A percentile compares a stretch with the other conserved stretches of the same genome.
phyloP scores from a whole-genome alignment of 495 filamentous ascomycete genomes.

The Aspergillus campestris region DNA sequence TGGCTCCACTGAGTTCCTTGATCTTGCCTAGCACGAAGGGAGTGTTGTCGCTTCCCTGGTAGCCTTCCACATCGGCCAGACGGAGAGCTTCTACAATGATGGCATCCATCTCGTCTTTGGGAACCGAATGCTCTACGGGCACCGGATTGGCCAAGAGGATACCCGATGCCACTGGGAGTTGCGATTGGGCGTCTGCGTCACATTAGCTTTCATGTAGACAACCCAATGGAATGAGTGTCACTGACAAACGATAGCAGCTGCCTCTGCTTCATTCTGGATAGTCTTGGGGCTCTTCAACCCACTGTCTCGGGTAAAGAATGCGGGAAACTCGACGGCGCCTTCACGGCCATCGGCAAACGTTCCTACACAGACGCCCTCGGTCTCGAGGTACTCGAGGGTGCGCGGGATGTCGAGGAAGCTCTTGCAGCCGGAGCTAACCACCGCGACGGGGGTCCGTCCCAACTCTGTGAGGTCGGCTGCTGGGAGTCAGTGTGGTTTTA shows the following conservation, averaged over 20 bases:
- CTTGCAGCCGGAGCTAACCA: constrained; percentile 86
- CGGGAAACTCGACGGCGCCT: constrained; percentile 69
- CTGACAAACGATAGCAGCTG: constrained; percentile 76
- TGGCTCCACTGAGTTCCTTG: constrained; percentile 65
- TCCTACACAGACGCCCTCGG: constrained; percentile 76
- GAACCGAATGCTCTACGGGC: constrained; percentile 59
- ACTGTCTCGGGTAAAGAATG: constrained; percentile 84
- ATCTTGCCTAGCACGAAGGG: constrained; percentile 81
- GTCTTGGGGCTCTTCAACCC: constrained; percentile 67
- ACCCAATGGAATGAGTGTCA: constrained; percentile 3
- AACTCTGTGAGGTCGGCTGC: constrained; percentile 86
- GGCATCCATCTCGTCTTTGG: constrained; percentile 61
- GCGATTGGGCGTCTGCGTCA: constrained; percentile 49
- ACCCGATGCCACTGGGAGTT: constrained; percentile 60
- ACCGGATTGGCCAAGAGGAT: constrained; percentile 86
- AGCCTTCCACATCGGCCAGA: constrained; percentile 61
- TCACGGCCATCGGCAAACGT: constrained; percentile 77
- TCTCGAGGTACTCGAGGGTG: constrained; percentile 92
- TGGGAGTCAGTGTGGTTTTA: constrained; percentile 1
- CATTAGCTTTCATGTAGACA: constrained; percentile 2
- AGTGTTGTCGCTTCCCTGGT: constrained; percentile 71
- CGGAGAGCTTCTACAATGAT: constrained; percentile 65
- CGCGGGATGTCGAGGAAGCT: constrained; percentile 88
- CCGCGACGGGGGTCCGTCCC: constrained; percentile 81
- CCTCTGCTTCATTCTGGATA: constrained; percentile 66